Base-by-base conservation (phyloP, 495 filamentous ascomycete genomes). In the Amphirosellinia nigrospora region DNA sequence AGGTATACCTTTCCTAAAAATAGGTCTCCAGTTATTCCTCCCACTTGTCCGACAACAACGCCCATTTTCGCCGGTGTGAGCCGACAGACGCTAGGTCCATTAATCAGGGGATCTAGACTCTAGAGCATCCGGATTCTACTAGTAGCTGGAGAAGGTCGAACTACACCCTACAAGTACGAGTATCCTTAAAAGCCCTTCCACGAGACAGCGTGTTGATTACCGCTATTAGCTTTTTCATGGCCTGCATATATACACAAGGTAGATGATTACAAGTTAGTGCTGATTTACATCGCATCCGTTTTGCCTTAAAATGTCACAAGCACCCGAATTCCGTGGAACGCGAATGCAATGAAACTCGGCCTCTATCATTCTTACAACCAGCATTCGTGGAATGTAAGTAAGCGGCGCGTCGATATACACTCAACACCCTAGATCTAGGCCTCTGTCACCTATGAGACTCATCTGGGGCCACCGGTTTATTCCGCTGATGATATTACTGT, bases 271-370 rank as follows among this genome's bases (percentile, higher is more conserved):
- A 32, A 55, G 28, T 55, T 28, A 13, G 30, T n/a, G 36, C 15
- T n/a, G 53, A 56, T 28, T 56, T 56, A 19, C 53, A 56, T 56
- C 21, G 53, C 53, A 55, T 55, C 52, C 52, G 52, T 28, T 10
- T 7, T 16, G 52, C 46, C 11, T 52, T 11, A 23, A 3, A 52
- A 3, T 19, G 3, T 58, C 19, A 19, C 30, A 58, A 21, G 11
- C 19, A 58, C 10, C 16, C 16, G 32, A 19, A 36, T 21, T 58
- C 16, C 21, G 2, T 36, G 3, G 4, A 10, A 4, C 16, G 28
- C 55, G n/a, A 58, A 58, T 58, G 55, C 55, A 58, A 36, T 16
- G 11, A 16, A 58, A 36, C 10, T 21, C 32, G 16, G 30, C 36
- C 32, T 19, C 28, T 32, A 34, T 56, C n/a, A n/a, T 56, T 56